A percentile compares a stretch with the other conserved stretches of the same genome.
phyloP scores from a whole-genome alignment of 805 yeast species.

The Candida awuae region DNA sequence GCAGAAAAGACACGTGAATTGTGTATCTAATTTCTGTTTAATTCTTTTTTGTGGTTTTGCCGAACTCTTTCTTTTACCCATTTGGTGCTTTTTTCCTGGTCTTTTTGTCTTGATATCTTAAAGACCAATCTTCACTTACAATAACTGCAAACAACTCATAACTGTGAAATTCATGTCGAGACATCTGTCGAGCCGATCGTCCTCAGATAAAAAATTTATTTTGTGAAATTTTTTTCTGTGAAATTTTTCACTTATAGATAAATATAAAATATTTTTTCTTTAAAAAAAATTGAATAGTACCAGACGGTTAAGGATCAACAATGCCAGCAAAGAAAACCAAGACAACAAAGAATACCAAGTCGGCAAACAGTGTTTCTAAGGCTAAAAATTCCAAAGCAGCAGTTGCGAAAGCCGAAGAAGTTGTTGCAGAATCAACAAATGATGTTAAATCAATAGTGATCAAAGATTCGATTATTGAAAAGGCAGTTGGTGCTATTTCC shows the following conservation, averaged over 20 bases:
- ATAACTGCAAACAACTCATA: too few relatives aligned
- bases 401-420: constrained; percentile 1
- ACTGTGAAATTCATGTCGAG: too few relatives aligned
- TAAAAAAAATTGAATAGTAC: too few relatives aligned
- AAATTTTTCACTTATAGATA: too few relatives aligned
- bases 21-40: constrained; percentile 71
- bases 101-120: too few relatives aligned
- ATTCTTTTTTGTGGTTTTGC: constrained; percentile 74
- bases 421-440: constrained; percentile 15
- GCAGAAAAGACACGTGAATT: constrained; percentile 88
- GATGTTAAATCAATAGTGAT: constrained; percentile 9
- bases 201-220: too few relatives aligned
- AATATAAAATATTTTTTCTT: too few relatives aligned
- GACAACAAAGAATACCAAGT: too few relatives aligned
- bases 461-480: constrained; percentile 26
- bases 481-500: constrained; percentile 58
- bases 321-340: constrained; percentile 7
- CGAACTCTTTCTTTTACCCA: constrained; percentile 62
- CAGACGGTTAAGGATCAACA: too few relatives aligned
- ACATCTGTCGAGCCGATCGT: constrained; percentile 5
- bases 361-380: too few relatives aligned
- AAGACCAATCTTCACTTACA: too few relatives aligned
- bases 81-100: too few relatives aligned
- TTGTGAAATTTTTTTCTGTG: neutral
- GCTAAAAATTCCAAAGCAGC: neutral